Base-by-base conservation (phyloP, 225 moss, liverwort and hornwort species). In the Ulota crispa region DNA sequence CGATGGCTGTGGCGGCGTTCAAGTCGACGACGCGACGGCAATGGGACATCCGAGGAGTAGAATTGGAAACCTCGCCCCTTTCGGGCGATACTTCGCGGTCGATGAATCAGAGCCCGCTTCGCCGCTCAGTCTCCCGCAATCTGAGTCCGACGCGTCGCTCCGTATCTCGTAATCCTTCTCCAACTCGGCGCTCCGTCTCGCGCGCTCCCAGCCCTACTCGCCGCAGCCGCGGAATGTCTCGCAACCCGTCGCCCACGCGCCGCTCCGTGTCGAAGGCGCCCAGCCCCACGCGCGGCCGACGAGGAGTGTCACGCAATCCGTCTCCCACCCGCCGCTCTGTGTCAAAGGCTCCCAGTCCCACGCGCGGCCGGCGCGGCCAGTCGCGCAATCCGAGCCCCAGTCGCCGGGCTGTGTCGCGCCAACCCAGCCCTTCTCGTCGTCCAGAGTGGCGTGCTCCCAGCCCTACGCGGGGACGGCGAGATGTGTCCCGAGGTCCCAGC, bases 1-100 rank as follows among this genome's bases (percentile, higher is more conserved):
- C 69, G 80, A 91, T 91, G 91, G 91, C 91, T 34, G 91, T 91
- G 57, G 89, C 91, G 76, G 89, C 91, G 68, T 91, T 91, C 23
- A 89, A 80, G 80, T 91, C 91, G 24, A 91, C 91, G 59, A 91
- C 89, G 5, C 81, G 91, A 18, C 83, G 87, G 65, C 81, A 83
- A 60, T 91, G 87, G 73, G 83, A 91, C 54, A 28, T 91, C 2
- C 87, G 91, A 1, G 91, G 91, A 23, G 91, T 91, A 55, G 91
- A 89, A 75, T 68, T 89, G 16, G 91, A 89, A 2, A 70, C 54
- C 8, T 87, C 91, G 53, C 82, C 81, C 10, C 68, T 66, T 15
- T 41, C 80, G 3, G 55, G 73, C 0, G 77, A 76, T 4, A 83
- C 83, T 1, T 76, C 85, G 4, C 81, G 76, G 23, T 89, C 89